Conservation (phyloP, 1,284 basidiomycete genomes). For the Cutaneotrichosporon sp. region DNA sequence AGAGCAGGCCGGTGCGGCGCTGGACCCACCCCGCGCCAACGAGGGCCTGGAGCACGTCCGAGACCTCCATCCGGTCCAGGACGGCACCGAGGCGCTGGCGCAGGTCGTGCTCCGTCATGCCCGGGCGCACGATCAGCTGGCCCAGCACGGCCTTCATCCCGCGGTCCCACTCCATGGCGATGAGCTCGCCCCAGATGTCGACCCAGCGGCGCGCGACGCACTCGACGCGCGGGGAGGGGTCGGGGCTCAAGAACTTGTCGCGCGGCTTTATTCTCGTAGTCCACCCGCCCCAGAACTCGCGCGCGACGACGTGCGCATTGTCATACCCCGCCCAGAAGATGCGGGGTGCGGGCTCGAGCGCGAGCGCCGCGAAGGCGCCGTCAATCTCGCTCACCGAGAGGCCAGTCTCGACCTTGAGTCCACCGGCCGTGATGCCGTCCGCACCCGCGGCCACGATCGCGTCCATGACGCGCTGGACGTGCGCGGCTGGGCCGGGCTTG, state of each 20-base stretch:
- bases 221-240: too few species aligned
- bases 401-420: slow-evolving; percentile 15
- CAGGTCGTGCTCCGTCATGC: slow-evolving; percentile 63
- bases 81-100: slow-evolving; percentile 65
- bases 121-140: slow-evolving; percentile 67
- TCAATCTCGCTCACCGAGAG: slow-evolving; percentile 18
- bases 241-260: neutral
- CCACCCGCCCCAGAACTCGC: slow-evolving; percentile 1
- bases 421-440: slow-evolving; percentile 27
- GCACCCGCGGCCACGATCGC: slow-evolving; percentile 24
- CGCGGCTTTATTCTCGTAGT: neutral
- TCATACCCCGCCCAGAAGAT: slow-evolving; percentile 70
- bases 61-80: slow-evolving; percentile 73
- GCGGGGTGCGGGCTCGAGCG: slow-evolving; percentile 54
- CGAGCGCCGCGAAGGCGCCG: slow-evolving; percentile 24
- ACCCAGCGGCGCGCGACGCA: slow-evolving; percentile 59
- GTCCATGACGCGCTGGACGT: slow-evolving; percentile 18
- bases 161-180: slow-evolving; percentile 67
- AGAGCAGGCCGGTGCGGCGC: slow-evolving; percentile 10
- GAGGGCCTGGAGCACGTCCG: slow-evolving; percentile 65
- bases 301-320: slow-evolving; percentile 57
- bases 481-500: neutral
- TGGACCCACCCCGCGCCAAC: slow-evolving; percentile 22
- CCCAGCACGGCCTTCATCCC: slow-evolving; percentile 68
- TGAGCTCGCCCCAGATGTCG: slow-evolving; percentile 65